phyloP scores from a whole-genome alignment of 2,329 filamentous ascomycete genomes.

The Fusarium paranaense region DNA sequence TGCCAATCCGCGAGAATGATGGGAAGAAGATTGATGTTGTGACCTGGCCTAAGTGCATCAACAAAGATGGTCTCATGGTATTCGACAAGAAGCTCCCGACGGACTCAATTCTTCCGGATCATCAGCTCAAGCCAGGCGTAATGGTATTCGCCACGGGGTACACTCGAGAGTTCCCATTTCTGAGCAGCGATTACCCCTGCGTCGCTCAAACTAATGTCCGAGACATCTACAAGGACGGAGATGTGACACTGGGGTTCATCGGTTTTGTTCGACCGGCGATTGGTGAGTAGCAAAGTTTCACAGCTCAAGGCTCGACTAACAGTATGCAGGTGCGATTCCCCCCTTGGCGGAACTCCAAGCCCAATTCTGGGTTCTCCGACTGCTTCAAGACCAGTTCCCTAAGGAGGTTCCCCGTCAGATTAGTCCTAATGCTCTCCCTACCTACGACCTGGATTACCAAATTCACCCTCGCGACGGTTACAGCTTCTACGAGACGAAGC shows the following conservation, averaged over 20 bases:
- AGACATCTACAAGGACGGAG: constrained; percentile 60
- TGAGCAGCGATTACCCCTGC: constrained; percentile 53
- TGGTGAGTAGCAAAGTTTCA: constrained; percentile 39
- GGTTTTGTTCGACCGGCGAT: constrained; percentile 60
- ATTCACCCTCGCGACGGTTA: constrained; percentile 51
- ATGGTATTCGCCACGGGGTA: constrained; percentile 63
- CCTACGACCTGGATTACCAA: constrained; percentile 55
- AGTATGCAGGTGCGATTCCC: constrained; percentile 56
- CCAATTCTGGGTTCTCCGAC: constrained; percentile 58
- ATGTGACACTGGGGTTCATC: constrained; percentile 57
- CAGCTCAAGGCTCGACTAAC: neutral
- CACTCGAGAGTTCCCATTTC: constrained; percentile 54
- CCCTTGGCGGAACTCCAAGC: constrained; percentile 62
- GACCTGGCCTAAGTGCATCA: constrained; percentile 56
- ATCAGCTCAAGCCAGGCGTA: constrained; percentile 54
- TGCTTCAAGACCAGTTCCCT: constrained; percentile 49
- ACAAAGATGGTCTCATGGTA: constrained; percentile 50
- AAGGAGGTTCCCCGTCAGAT: constrained; percentile 22
- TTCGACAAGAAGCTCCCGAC: constrained; percentile 49
- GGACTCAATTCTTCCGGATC: constrained; percentile 40
- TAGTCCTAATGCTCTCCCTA: constrained; percentile 41
- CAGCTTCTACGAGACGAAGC: constrained; percentile 49
- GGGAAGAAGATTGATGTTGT: constrained; percentile 57
- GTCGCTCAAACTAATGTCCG: constrained; percentile 63
- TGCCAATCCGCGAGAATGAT: constrained; percentile 52